Evolutionary conservation across 257 asterid genomes (phyloP), one percentile per base, ranked within the genome.

Genomic region (Ocimum tenuiflorum): DNA sequence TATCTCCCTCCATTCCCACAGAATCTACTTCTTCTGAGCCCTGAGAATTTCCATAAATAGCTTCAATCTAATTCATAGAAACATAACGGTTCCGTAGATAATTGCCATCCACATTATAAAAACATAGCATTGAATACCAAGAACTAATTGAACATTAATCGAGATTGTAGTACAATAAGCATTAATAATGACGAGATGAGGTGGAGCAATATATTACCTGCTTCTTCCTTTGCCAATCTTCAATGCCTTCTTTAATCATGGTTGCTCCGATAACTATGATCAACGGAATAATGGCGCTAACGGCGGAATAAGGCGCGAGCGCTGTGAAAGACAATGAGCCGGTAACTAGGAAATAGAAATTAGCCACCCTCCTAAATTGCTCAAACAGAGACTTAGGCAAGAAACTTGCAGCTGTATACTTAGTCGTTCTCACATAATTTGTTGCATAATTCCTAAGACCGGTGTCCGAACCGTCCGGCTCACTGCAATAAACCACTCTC

Each of bases 321-420:
- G 66, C 1, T 15, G 98, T 91, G 78, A 91, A 88, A 22, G 98
- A 65, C 83, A 91, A 67, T 43, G 73, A 59, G 15, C 84, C 98
- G 55, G 75, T 74, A 41, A 91, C 91, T 50, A 91, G 87, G 68
- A 91, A 91, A 80, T 71, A 91, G 59, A 91, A 91, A 48, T 91
- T 91, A 24, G 98, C 98, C 41, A 88, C 96, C 63, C 98, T 88
- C 55, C 98, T 83, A 65, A 91, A 91, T 86, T 91, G 98, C 78
- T 91, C 98, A 77, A 88, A 91, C 79, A 91, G 78, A 23, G 94
- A 64, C 60, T 91, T 91, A 0, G 98, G 98, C 73, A 91, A 67
- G 83, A 91, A 91, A 60, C 91, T 79, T 46, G 90, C 91, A 52
- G 87, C 68, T 18, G 94, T 88, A 50, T 91, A 91, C 82, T 91